phyloP scores from a whole-genome alignment of 163 green algal species.

The Coccomyxa subellipsoidea region DNA sequence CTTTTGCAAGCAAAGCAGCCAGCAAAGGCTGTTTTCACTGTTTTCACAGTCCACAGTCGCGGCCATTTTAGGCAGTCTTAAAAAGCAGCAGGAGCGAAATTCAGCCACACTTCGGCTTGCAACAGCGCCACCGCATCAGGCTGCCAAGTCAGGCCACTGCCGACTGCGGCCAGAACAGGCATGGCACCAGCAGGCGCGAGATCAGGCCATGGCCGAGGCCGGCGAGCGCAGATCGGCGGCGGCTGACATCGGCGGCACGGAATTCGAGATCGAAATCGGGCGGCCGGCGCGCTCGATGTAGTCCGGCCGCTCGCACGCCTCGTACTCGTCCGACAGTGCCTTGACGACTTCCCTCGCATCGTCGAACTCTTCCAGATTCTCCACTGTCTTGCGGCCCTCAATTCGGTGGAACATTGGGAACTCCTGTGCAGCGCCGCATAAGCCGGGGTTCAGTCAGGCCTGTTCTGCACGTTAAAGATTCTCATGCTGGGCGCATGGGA shows the following conservation, averaged over 20 bases:
- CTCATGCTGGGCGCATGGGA: no score
- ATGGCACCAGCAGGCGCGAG: background rate
- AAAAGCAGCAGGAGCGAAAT: no score
- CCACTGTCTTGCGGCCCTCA: conserved; percentile 46
- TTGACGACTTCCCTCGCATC: conserved; percentile 86
- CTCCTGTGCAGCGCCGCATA: conserved; percentile 32
- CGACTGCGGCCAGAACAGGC: no score
- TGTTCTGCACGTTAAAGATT: no score
- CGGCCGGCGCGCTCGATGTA: conserved; percentile 55
- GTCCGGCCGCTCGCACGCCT: conserved; percentile 84
- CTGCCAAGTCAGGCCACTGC: no score
- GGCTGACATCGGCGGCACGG: background rate
- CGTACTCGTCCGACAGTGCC: conserved; percentile 84
- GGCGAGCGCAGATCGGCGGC: background rate
- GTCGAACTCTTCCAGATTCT: conserved; percentile 84
- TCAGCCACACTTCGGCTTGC: no score
- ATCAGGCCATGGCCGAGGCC: background rate
- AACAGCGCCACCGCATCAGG: no score
- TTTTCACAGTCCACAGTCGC: no score
- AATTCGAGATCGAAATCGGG: background rate
- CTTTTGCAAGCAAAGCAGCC: no score
- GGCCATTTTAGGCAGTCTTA: no score
- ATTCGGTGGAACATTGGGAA: conserved; percentile 62
- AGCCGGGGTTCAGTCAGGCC: no score
- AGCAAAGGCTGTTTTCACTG: no score